Evolutionary conservation across 148 eudicot species (phyloP).

Genomic region (Drosera capensis): DNA sequence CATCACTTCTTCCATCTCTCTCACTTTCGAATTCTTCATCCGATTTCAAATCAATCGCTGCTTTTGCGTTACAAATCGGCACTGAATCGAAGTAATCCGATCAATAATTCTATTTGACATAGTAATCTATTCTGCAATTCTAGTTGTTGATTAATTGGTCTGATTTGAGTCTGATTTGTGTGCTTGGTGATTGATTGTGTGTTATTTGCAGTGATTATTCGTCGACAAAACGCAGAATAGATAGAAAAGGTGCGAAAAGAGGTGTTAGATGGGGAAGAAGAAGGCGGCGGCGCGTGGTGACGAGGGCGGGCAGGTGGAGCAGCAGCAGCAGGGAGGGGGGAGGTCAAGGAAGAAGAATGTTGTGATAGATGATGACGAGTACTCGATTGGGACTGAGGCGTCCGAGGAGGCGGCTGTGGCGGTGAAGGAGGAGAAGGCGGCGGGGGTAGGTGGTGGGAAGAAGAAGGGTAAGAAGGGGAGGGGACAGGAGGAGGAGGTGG

Average conservation of each 20-base stretch:
- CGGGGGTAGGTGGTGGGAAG: constrained; percentile 17
- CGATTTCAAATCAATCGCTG: too few species aligned
- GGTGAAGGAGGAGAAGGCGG: constrained; percentile 20
- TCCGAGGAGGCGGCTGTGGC: constrained; percentile 37
- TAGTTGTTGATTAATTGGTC: too few species aligned
- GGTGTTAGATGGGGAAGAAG: constrained; percentile 42
- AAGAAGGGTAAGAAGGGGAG: constrained; percentile 66
- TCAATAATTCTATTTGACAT: too few species aligned
- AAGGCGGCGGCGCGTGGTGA: constrained; percentile 32
- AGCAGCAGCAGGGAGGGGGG: constrained; percentile 19
- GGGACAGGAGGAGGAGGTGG: constrained; percentile 16
- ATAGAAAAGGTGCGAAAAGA: neutral
- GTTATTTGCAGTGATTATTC: too few species aligned
- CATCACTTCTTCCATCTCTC: too few species aligned
- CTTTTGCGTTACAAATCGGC: too few species aligned
- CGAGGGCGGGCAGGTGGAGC: constrained; percentile 7
- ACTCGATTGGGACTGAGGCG: constrained; percentile 37
- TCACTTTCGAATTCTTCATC: too few species aligned
- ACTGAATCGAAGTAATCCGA: too few species aligned
- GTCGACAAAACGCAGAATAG: neutral
- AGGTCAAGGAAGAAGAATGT: constrained; percentile 47
- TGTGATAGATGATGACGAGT: constrained; percentile 71
- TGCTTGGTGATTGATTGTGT: too few species aligned
- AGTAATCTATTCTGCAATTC: too few species aligned
- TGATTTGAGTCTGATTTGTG: too few species aligned